These are phyloP conservation scores for Papilionanthe hybrid DNA, from an alignment of 116 monocot species.

Conservation along the genomic window DNA sequence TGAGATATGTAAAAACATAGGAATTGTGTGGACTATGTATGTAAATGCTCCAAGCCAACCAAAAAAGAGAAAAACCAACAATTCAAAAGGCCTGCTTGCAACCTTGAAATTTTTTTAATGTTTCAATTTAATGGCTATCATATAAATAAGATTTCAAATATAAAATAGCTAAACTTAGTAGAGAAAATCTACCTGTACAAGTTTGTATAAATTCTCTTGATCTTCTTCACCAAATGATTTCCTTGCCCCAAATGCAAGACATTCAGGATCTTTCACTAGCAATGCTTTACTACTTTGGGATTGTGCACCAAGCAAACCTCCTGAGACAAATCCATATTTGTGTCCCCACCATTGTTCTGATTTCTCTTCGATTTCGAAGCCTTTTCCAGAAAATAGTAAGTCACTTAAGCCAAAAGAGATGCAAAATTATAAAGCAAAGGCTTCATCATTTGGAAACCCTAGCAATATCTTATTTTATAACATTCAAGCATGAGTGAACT, in stretches of 20 bases:
- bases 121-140: not conserved
- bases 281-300: conserved; percentile 19
- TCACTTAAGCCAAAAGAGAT: not conserved
- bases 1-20: too few species aligned
- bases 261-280: conserved; percentile 21
- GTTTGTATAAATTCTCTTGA: conserved; percentile 97
- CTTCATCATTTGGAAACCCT: not conserved
- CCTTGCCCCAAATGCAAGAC: conserved; percentile 17
- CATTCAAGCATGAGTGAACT: not conserved
- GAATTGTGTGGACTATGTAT: too few species aligned
- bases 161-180: conserved; percentile 1
- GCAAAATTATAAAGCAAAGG: not conserved
- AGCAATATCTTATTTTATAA: not conserved
- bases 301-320: conserved; percentile 78
- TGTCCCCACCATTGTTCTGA: conserved; percentile 75
- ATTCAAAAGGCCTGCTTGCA: not conserved
- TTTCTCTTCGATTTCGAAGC: conserved; percentile 19
- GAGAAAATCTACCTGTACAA: conserved; percentile 68
- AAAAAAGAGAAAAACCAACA: not conserved
- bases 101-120: not conserved
- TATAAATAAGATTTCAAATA: conserved; percentile 5
- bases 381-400: conserved; percentile 11
- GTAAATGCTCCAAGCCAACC: too few species aligned
- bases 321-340: conserved; percentile 88
- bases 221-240: conserved; percentile 82